Conservation (phyloP, 2,329 filamentous ascomycete species). For the Aureobasidium sp. region DNA sequence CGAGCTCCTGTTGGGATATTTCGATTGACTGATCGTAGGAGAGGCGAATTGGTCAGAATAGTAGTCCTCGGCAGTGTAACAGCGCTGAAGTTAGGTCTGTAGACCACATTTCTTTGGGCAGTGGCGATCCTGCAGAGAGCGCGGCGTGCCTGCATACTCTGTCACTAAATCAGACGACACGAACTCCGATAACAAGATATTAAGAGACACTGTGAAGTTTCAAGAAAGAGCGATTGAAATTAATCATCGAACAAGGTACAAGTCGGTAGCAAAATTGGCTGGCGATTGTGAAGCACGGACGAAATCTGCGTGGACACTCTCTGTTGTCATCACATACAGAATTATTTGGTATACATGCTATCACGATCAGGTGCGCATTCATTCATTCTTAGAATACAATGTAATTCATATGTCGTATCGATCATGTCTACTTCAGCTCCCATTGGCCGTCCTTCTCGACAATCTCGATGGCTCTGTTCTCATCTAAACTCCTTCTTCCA, state of each 20-base stretch:
- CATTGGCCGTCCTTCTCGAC: conserved; percentile 55
- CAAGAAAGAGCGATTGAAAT: background rate
- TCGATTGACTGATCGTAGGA: background rate
- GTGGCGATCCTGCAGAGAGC: background rate
- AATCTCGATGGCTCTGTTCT: conserved; percentile 70
- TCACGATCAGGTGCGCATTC: too few species aligned
- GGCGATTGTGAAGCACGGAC: background rate
- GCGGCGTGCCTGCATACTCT: background rate
- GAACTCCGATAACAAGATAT: background rate
- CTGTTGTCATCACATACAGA: too few species aligned
- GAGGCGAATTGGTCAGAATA: background rate
- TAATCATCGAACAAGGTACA: background rate
- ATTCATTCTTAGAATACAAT: too few species aligned
- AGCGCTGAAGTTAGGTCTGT: background rate
- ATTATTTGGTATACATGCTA: too few species aligned
- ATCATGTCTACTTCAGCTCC: conserved; percentile 47
- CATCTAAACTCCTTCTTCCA: conserved; percentile 74
- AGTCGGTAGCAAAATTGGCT: conserved; percentile 1
- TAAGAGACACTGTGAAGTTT: background rate
- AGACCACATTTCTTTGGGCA: background rate
- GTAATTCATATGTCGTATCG: background rate
- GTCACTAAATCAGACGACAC: too few species aligned
- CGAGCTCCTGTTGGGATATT: background rate
- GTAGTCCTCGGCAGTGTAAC: background rate
- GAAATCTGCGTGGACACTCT: background rate